Evolutionary conservation across 139 green algal species (phyloP), one percentile per base, ranked within the genome.

Genomic region (Nannochloris sp.): DNA sequence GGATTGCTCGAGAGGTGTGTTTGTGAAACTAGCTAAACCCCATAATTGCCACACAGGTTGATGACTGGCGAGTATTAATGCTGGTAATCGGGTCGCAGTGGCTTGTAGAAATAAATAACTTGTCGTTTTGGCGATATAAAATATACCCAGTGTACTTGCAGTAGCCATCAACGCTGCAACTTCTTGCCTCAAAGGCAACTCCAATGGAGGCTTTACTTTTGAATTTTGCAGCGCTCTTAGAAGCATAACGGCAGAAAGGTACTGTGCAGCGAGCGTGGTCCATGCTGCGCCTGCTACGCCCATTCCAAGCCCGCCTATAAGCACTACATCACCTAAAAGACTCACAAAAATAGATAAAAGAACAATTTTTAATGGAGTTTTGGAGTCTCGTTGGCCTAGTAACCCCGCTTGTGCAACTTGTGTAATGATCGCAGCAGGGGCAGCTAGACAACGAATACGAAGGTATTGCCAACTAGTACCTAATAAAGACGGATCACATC

Each of bases 101-200:
- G 65, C 76, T 67, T 87, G 79, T 15, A 89, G 54, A 38, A 82
- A 57, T 12, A 89, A 63, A 64, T 89, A 89, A 36, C 64, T 77
- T 2, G 80, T 25, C 61, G 82, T 88, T 66, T 91, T 91, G 76
- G 60, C 73, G 0, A 87, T 33, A 61, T 89, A 89, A 13, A 87
- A 79, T 2, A 91, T 37, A 3, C 65, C 77, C 8, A 89, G 64
- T 2, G 83, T 73, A 3, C 71, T 79, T 67, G 85, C 78, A 3
- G 71, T 87, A 13, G 31, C 27, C 3, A 55, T 13, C 47, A 82
- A 42, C 4, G 37, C 34, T 1, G 19, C 12, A 35, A 80, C 34
- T 44, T 75, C 71, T 1, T 24, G 4, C 1, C 24, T 29, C 32
- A 46, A 33, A 12, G 74, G 63, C 27, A 75, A 1, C 12, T 37